These are phyloP conservation scores for Lophiostoma macrostomum DNA, from an alignment of 495 filamentous ascomycete species.

Conservation along the genomic window DNA sequence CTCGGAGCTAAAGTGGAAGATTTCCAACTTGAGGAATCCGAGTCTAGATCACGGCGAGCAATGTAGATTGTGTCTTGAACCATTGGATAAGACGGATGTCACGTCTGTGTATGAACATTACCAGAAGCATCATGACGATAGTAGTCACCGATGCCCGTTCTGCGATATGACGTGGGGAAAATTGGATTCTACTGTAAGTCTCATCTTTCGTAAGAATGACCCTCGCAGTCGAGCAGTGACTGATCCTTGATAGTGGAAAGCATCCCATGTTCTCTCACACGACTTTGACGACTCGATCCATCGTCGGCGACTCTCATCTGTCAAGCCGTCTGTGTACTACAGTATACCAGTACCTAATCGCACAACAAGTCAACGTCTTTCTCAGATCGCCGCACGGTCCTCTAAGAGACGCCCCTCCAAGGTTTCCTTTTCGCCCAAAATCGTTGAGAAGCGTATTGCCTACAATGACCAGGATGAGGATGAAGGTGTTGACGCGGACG, in stretches of 20 bases:
- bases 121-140: conserved; percentile 1
- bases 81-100: not conserved
- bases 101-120: conserved; percentile 3
- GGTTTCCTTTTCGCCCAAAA: conserved; percentile 16
- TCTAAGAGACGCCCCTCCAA: not conserved
- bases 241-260: conserved; percentile 7
- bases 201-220: not conserved
- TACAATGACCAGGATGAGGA: conserved; percentile 20
- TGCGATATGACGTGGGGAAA: conserved; percentile 14
- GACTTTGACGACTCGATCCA: not conserved
- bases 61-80: conserved; percentile 13
- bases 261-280: conserved; percentile 15
- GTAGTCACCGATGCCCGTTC: conserved; percentile 16
- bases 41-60: not conserved
- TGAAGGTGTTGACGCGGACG: conserved; percentile 6
- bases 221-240: not conserved
- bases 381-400: not conserved
- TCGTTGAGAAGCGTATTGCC: conserved; percentile 11
- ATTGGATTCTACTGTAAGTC: conserved; percentile 3
- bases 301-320: not conserved
- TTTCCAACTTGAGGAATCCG: conserved; percentile 9
- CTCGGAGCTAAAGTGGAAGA: conserved; percentile 14
- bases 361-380: not conserved
- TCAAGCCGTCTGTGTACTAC: not conserved
- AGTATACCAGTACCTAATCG: not conserved